phyloP scores from a whole-genome alignment of 306 rosid genomes.

The Carpinus fangiana region DNA sequence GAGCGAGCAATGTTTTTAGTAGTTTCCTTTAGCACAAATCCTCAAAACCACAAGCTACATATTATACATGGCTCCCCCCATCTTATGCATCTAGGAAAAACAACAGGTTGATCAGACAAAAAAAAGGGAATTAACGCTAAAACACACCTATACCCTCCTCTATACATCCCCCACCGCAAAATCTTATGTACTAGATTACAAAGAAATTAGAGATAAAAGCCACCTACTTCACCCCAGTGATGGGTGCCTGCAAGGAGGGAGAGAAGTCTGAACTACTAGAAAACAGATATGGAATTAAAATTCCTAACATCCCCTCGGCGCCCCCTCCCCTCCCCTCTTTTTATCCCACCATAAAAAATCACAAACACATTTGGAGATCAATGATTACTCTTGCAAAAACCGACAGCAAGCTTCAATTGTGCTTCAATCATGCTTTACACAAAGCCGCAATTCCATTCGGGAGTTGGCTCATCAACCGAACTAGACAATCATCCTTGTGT shows the following conservation, averaged over 20 bases:
- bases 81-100: slow-evolving; percentile 1
- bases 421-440: slow-evolving; percentile 5
- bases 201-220: background rate
- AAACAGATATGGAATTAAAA: background rate
- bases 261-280: background rate
- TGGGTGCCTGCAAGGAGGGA: background rate
- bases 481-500: slow-evolving; percentile 19
- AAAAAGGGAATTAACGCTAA: background rate
- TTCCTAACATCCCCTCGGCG: background rate
- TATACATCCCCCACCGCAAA: slow-evolving; percentile 8
- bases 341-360: background rate
- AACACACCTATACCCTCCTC: slow-evolving; percentile 12
- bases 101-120: background rate
- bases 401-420: background rate
- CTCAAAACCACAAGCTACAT: background rate
- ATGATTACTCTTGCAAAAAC: background rate
- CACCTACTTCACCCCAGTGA: background rate
- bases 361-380: background rate
- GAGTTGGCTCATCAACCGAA: background rate
- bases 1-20: background rate
- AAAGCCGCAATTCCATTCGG: background rate
- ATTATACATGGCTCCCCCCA: background rate
- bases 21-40: background rate
- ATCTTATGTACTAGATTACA: slow-evolving; percentile 11
- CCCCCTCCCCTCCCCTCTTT: background rate